These are phyloP conservation scores for Skeletonema menzelii DNA, from an alignment of 108 stramenopile species.

Conservation along the genomic window DNA sequence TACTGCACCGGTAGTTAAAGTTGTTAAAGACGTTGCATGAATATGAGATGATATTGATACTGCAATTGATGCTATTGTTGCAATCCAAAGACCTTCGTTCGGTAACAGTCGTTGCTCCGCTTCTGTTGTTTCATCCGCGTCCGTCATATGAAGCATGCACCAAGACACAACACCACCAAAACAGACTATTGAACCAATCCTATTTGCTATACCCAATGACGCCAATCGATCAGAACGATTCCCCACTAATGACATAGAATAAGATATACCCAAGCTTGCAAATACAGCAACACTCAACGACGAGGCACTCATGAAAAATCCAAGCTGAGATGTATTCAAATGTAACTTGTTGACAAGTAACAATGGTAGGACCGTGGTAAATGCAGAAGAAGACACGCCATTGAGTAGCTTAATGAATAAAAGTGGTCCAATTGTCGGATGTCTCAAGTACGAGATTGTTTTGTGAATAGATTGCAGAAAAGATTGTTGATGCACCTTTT, in stretches of 20 bases:
- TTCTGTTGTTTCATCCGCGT: constrained; percentile 5
- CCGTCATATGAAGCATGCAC: not conserved
- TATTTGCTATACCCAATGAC: constrained; percentile 36
- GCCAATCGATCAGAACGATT: constrained; percentile 40
- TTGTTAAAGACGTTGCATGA: constrained; percentile 77
- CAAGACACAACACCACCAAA: constrained; percentile 46
- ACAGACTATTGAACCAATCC: constrained; percentile 25
- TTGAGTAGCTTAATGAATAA: constrained; percentile 69
- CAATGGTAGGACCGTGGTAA: constrained; percentile 62
- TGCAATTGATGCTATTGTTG: constrained; percentile 38
- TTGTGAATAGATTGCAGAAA: constrained; percentile 42
- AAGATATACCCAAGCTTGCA: constrained; percentile 64
- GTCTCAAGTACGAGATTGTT: constrained; percentile 26
- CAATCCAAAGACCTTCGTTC: not conserved
- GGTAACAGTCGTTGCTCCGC: not conserved
- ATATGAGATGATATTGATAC: constrained; percentile 67
- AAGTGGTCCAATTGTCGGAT: constrained; percentile 56
- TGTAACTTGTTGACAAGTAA: constrained; percentile 51
- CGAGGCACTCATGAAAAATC: constrained; percentile 61
- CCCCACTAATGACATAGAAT: constrained; percentile 46
- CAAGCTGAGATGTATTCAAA: constrained; percentile 57
- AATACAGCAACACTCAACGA: constrained; percentile 68
- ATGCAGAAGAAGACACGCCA: constrained; percentile 66
- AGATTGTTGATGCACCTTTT: constrained; percentile 8
- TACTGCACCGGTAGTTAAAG: constrained; percentile 70